Base-by-base conservation (phyloP, 225 moss, liverwort and hornwort genomes). In the Neckera pumila region DNA sequence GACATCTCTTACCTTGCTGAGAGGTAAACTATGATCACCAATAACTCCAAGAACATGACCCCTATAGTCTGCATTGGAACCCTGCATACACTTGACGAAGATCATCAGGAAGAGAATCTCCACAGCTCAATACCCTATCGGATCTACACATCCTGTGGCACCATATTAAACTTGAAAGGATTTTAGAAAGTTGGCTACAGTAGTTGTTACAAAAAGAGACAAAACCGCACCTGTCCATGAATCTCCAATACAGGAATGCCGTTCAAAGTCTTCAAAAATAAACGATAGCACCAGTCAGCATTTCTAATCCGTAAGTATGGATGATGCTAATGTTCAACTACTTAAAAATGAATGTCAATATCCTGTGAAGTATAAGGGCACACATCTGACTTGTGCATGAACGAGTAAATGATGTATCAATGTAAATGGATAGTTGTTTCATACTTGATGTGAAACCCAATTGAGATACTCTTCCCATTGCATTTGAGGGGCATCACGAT, bases 401-500 rank as follows among this genome's bases (percentile, higher is more conserved):
- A 49, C 42, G 34, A 80, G 62, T 53, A 79, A 43, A 75, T 83
- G 40, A 61, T 56, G 17, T 47, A 80, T 85, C 86, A 38, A 80
- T 34, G 21, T 17, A 31, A 77, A 59, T 51, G 63, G 71, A 64
- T 59, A 61, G n/a, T 45, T 62, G 64, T 18, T 81, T 61, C 80
- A 57, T 76, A 98, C 98, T 97, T 98, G 96, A 84, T 91, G 93
- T 62, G 96, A 94, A 60, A 99, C 98, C 98, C 98, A 99, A 86
- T 99, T 96, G 57, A 97, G 95, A 72, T 99, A 97, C 91, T 96
- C 96, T 87, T 99, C 97, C 98, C 98, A 99, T 86, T 90, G 90
- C 83, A 97, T 90, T 89, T 94, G 90, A 79, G 98, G 98, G 82
- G 95, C 94, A 90, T 98, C 96, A 85, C 98, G 97, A 85, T 99